phyloP scores from a whole-genome alignment of 2,329 filamentous ascomycete species.

The Pseudonectria foliicola region DNA sequence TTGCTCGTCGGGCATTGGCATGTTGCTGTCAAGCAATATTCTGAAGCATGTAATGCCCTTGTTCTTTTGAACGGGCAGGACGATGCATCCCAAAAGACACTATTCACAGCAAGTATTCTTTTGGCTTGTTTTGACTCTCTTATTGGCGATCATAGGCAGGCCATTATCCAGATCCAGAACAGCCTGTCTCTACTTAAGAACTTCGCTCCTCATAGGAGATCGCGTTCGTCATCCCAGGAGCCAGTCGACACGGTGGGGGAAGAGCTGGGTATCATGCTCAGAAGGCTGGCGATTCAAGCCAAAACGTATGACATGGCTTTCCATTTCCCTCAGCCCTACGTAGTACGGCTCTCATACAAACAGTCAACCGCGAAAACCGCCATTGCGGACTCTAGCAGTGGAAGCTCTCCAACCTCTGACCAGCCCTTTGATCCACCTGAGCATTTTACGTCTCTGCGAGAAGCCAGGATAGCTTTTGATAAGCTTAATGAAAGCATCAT shows the following conservation, averaged over 20 bases:
- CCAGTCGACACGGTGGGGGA: conserved; percentile 45
- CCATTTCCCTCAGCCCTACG: conserved; percentile 56
- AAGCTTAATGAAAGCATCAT: conserved; percentile 49
- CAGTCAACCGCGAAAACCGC: conserved; percentile 24
- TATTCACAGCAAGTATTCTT: conserved; percentile 58
- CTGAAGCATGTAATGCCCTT: conserved; percentile 46
- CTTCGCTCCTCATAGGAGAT: conserved; percentile 39
- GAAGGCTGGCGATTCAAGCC: conserved; percentile 55
- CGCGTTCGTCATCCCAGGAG: conserved; percentile 12
- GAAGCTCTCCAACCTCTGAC: conserved; percentile 32
- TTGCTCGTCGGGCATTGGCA: conserved; percentile 46
- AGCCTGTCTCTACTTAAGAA: conserved; percentile 48
- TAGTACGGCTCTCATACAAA: conserved; percentile 38
- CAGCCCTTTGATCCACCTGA: conserved; percentile 16
- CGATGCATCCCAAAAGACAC: conserved; percentile 41
- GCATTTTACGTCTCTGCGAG: conserved; percentile 41
- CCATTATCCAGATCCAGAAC: conserved; percentile 54
- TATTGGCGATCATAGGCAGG: conserved; percentile 55
- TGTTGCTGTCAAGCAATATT: conserved; percentile 54
- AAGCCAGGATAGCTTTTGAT: conserved; percentile 52
- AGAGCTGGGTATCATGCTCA: conserved; percentile 57
- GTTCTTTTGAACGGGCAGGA: conserved; percentile 36
- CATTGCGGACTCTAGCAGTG: conserved; percentile 34
- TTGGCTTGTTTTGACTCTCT: conserved; percentile 64
- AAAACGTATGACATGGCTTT: conserved; percentile 65